phyloP scores from a whole-genome alignment of 768 basidiomycete species.

The Podaxis carcinomalis region DNA sequence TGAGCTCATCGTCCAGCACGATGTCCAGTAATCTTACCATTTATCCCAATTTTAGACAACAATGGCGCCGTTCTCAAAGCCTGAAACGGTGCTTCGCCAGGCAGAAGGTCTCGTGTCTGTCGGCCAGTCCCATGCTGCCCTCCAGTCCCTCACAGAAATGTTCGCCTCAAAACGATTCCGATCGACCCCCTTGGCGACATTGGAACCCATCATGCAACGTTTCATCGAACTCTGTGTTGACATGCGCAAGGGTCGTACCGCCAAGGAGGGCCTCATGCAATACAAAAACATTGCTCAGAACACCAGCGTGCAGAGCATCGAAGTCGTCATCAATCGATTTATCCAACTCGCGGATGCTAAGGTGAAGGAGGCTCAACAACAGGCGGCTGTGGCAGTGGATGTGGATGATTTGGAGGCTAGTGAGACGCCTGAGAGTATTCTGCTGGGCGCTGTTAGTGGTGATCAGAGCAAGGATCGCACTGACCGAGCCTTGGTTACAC shows the following conservation, averaged over 20 bases:
- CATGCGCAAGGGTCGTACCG: slow-evolving; percentile 88
- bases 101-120: slow-evolving; percentile 93
- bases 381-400: slow-evolving; percentile 78
- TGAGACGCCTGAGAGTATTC: slow-evolving; percentile 90
- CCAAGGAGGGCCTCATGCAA: slow-evolving; percentile 93
- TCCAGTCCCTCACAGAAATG: slow-evolving; percentile 89
- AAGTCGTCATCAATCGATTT: slow-evolving; percentile 85
- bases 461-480: slow-evolving; percentile 90
- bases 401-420: slow-evolving; percentile 95
- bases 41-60: slow-evolving; percentile 13
- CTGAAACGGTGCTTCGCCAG: slow-evolving; percentile 87
- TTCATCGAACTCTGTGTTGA: slow-evolving; percentile 97
- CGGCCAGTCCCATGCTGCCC: slow-evolving; percentile 84
- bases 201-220: slow-evolving; percentile 94
- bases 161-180: slow-evolving; percentile 93
- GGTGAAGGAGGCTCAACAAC: slow-evolving; percentile 81
- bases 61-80: slow-evolving; percentile 90
- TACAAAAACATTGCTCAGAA: slow-evolving; percentile 99
- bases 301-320: slow-evolving; percentile 85
- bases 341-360: slow-evolving; percentile 77
- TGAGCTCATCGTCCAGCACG: background rate
- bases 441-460: slow-evolving; percentile 87
- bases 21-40: background rate
- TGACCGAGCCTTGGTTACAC: slow-evolving; percentile 91
- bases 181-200: slow-evolving; percentile 78